Evolutionary conservation across 1,139 yeast species (phyloP).

Genomic region (Suhomyces choctaworum): DNA sequence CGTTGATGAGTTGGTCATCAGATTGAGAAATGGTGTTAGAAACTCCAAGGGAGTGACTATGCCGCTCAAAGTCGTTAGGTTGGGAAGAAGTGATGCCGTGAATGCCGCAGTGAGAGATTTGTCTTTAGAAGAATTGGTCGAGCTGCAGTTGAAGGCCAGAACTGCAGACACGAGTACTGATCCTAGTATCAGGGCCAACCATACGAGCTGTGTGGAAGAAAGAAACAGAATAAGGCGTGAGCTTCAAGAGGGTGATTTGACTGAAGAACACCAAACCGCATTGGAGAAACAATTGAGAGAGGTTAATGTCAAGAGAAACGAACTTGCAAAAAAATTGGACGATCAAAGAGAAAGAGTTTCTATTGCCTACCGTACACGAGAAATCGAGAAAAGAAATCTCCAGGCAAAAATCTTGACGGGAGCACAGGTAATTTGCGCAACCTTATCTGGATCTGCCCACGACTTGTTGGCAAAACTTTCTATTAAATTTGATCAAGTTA

Average conservation of each 20-base stretch:
- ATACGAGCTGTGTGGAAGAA: slow-evolving; percentile 50
- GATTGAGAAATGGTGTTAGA: slow-evolving; percentile 73
- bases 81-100: slow-evolving; percentile 89
- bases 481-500: slow-evolving; percentile 85
- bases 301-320: slow-evolving; percentile 61
- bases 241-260: slow-evolving; percentile 33
- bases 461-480: slow-evolving; percentile 75
- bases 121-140: slow-evolving; percentile 86
- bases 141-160: slow-evolving; percentile 54
- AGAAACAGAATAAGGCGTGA: slow-evolving; percentile 50
- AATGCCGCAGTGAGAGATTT: slow-evolving; percentile 79
- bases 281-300: slow-evolving; percentile 54
- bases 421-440: slow-evolving; percentile 90
- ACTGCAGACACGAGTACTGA: slow-evolving; percentile 39
- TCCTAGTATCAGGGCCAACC: slow-evolving; percentile 51
- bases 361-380: slow-evolving; percentile 70
- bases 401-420: slow-evolving; percentile 71
- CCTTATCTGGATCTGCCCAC: slow-evolving; percentile 94
- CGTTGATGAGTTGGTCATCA: slow-evolving; percentile 90
- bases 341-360: slow-evolving; percentile 73
- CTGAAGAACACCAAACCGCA: slow-evolving; percentile 42
- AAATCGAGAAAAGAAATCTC: slow-evolving; percentile 70
- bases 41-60: slow-evolving; percentile 57
- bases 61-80: slow-evolving; percentile 75
- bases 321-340: slow-evolving; percentile 72